Evolutionary conservation across 768 basidiomycete species (phyloP).

Genomic region (Arthromyces matolae): DNA sequence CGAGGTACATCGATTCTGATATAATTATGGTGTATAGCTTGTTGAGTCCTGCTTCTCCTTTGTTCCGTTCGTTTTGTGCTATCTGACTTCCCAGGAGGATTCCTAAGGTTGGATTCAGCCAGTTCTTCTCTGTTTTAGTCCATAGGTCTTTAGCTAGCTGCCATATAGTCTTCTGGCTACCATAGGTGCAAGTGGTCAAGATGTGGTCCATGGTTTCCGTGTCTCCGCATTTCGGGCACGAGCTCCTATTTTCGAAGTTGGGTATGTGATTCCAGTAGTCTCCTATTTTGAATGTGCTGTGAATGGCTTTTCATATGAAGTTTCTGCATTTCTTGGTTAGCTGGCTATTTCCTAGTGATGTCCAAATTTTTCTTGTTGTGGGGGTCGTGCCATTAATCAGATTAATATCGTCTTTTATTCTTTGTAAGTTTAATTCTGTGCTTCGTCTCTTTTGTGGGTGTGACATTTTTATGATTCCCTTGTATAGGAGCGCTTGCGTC

Average conservation of each 20-base stretch:
- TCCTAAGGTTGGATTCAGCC: conserved; percentile 12
- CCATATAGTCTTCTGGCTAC: conserved; percentile 24
- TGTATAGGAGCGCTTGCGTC: background rate
- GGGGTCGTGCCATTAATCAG: background rate
- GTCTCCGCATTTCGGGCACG: conserved; percentile 13
- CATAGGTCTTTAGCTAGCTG: background rate
- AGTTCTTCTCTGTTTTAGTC: background rate
- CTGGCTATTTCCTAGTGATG: background rate
- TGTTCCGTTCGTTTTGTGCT: background rate
- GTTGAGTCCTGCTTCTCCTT: background rate
- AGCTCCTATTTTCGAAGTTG: conserved; percentile 4
- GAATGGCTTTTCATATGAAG: conserved; percentile 23
- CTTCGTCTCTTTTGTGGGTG: background rate
- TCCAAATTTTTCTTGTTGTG: background rate
- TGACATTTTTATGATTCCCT: background rate
- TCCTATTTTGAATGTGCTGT: conserved; percentile 21
- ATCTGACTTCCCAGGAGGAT: conserved; percentile 15
- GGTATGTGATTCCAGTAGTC: conserved; percentile 23
- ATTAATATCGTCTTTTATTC: background rate
- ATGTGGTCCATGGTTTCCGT: conserved; percentile 29
- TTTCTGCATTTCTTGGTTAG: background rate
- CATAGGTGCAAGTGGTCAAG: conserved; percentile 20
- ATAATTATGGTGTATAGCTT: conserved; percentile 23
- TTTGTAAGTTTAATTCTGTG: background rate
- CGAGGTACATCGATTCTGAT: conserved; percentile 28